Conservation (phyloP, 768 basidiomycete genomes). For the Lactifluus rugatus region DNA sequence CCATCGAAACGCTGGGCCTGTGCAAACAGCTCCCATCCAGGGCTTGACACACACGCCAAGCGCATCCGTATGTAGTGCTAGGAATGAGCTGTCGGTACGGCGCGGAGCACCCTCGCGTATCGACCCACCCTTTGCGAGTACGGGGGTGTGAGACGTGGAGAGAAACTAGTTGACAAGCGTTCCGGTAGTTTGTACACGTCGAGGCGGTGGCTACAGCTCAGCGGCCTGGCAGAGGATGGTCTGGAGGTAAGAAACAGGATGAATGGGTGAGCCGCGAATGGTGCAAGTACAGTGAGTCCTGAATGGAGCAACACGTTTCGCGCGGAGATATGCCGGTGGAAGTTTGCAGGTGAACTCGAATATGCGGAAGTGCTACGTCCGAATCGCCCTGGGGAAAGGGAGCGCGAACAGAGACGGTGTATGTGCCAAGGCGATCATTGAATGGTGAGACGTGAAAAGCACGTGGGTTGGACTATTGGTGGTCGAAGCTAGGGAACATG, state of each 20-base stretch:
- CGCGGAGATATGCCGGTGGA: slow-evolving; percentile 37
- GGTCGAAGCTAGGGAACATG: slow-evolving; percentile 34
- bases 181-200: not conserved
- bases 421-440: slow-evolving; percentile 60
- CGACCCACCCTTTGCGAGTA: not conserved
- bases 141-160: not conserved
- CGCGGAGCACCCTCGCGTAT: not conserved
- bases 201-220: slow-evolving; percentile 20
- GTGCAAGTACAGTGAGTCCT: slow-evolving; percentile 28
- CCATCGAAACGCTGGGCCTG: not conserved
- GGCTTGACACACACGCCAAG: too few relatives aligned
- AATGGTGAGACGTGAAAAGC: slow-evolving; percentile 72
- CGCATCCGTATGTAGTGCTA: slow-evolving; percentile 32
- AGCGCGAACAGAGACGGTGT: slow-evolving; percentile 43
- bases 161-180: not conserved
- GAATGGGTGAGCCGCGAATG: slow-evolving; percentile 32
- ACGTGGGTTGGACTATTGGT: slow-evolving; percentile 57
- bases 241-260: too few relatives aligned
- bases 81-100: slow-evolving; percentile 17
- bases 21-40: slow-evolving; percentile 25
- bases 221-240: too few relatives aligned
- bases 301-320: not conserved
- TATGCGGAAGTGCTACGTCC: slow-evolving; percentile 15
- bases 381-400: slow-evolving; percentile 30
- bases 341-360: slow-evolving; percentile 31